Base-by-base conservation (phyloP, 345 rosid genomes). In the Populus deltoides region DNA sequence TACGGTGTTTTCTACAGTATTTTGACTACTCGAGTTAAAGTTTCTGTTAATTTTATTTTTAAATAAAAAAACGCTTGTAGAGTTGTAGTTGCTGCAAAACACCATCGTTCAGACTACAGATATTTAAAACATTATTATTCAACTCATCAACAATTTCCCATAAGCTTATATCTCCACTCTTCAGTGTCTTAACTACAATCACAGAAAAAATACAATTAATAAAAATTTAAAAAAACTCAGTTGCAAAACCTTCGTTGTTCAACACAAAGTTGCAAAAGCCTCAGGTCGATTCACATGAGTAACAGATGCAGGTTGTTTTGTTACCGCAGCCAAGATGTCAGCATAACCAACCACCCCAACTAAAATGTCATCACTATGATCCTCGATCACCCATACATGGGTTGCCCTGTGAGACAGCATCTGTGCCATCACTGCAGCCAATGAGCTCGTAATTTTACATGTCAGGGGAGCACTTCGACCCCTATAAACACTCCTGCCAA, bases 341-440 rank as follows among this genome's bases (percentile, higher is more conserved):
- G 91, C 94, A 75, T 91, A 96, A 1, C 97, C 94, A 0, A 96
- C 91, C 65, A 93, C 91, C 31, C 99, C 99, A 5, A 91, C 97
- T 49, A 93, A 80, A 75, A 90, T 78, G 79, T 96, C 99, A 7
- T 93, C 98, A 6, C 80, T 84, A 10, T 91, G 97, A 15, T 88
- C 90, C 75, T 93, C 93, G 0, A 93, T 96, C 72, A 93, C 99
- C 99, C 99, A 96, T 41, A 96, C 95, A 74, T 93, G 97, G 53
- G 98, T 91, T 41, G 94, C 97, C 75, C 98, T 82, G 75, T 96
- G 98, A 75, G 98, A 93, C 17, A 93, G 88, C 99, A 96, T 96
- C 78, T 96, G 99, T 72, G 99, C 97, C 99, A 96, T 96, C 4
- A 96, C 97, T 1, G 98, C 98, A 2, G 99, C 99, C 72, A 96